Evolutionary conservation across 352 stramenopile species (phyloP).

Genomic region (Globisporangium uncinulatum): DNA sequence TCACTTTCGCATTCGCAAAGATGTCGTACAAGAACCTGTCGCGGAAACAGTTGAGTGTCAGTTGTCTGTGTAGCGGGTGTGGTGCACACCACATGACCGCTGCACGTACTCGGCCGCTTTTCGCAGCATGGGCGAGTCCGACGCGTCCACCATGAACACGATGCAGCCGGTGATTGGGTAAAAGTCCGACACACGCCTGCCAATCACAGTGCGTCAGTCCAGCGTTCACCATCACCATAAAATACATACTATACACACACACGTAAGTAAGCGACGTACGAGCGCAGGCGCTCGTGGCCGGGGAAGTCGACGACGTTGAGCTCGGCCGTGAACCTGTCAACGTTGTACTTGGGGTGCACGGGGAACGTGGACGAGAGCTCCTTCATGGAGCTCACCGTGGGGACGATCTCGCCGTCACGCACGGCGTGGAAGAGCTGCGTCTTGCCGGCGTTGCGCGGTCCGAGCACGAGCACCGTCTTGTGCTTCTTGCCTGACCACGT

Average conservation of each 20-base stretch:
- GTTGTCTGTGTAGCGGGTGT: neutral
- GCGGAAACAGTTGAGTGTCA: neutral
- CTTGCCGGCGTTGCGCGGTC: slow-evolving; percentile 66
- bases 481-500: slow-evolving; percentile 69
- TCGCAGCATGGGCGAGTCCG: slow-evolving; percentile 53
- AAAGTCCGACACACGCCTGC: slow-evolving; percentile 63
- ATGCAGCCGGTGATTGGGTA: slow-evolving; percentile 66
- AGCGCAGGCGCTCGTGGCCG: slow-evolving; percentile 73
- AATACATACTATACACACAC: slow-evolving; percentile 4
- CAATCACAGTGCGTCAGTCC: neutral
- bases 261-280: slow-evolving; percentile 21
- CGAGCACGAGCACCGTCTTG: slow-evolving; percentile 64
- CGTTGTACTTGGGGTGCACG: slow-evolving; percentile 63
- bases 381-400: slow-evolving; percentile 86
- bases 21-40: slow-evolving; percentile 80
- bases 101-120: slow-evolving; percentile 68
- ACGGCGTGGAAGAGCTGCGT: slow-evolving; percentile 80
- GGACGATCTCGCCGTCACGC: slow-evolving; percentile 50
- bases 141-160: slow-evolving; percentile 74
- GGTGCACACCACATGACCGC: neutral
- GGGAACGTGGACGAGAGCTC: slow-evolving; percentile 61
- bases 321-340: slow-evolving; percentile 60
- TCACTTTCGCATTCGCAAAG: slow-evolving; percentile 80
- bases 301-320: slow-evolving; percentile 78
- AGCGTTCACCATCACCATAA: no score